These are phyloP conservation scores for Kodamaea sagamina DNA, from an alignment of 805 yeast species.

Conservation along the genomic window DNA sequence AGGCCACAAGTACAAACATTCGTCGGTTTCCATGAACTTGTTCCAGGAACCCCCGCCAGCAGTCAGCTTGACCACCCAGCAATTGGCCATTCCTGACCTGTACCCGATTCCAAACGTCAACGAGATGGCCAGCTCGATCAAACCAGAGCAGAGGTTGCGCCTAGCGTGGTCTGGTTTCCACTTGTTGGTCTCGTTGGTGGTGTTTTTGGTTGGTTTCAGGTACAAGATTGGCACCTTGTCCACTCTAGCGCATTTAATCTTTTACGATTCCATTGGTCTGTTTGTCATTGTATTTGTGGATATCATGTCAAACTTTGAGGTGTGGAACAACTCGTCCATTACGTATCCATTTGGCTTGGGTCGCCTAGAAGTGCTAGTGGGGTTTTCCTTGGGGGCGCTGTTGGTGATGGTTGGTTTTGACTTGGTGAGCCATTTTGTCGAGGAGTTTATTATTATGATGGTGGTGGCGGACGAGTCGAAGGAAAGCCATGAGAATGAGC, in stretches of 20 bases:
- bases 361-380: constrained; percentile 83
- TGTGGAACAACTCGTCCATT: constrained; percentile 81
- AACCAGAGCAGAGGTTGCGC: constrained; percentile 56
- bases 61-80: constrained; percentile 49
- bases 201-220: constrained; percentile 61
- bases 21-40: constrained; percentile 93
- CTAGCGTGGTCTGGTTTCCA: constrained; percentile 64
- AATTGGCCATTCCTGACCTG: constrained; percentile 59
- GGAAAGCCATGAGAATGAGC: constrained; percentile 23
- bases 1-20: constrained; percentile 94
- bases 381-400: constrained; percentile 83
- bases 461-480: constrained; percentile 32
- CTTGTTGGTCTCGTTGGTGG: constrained; percentile 49
- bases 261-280: constrained; percentile 84
- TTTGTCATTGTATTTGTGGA: constrained; percentile 69
- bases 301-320: constrained; percentile 86
- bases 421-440: constrained; percentile 80
- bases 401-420: constrained; percentile 90
- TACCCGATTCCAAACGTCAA: constrained; percentile 70
- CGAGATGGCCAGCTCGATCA: constrained; percentile 66
- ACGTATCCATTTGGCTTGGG: constrained; percentile 92
- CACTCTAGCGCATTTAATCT: constrained; percentile 82
- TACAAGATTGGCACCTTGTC: constrained; percentile 61
- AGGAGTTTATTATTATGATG: constrained; percentile 59
- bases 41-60: constrained; percentile 84